Base-by-base conservation (phyloP, 2,329 filamentous ascomycete genomes). In the Hypoxylon sp. region DNA sequence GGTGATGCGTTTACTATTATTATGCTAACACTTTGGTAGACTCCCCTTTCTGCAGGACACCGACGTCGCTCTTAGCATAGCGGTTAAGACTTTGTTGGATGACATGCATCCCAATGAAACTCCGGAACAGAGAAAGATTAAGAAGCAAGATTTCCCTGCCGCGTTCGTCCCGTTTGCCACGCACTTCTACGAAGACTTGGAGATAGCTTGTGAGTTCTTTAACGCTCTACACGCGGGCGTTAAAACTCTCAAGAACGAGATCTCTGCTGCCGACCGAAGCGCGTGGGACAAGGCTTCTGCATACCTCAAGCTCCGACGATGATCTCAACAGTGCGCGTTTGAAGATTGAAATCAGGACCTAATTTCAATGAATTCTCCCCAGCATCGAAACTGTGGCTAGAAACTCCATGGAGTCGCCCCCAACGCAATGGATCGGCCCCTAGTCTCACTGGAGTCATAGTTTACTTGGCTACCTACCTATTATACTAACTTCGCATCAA, bases 1-100 rank as follows among this genome's bases (percentile, higher is more conserved):
- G n/a, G n/a, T 40, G 17, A 30, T 42, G 30, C 19, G 1, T 29
- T n/a, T n/a, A n/a, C n/a, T n/a, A 20, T 41, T 3, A 9, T 17
- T n/a, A 11, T 48, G 59, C 51, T 69, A 60, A 62, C 35, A 31
- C 16, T 17, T 38, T 27, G n/a, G 41, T 46, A 84, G 81, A 44
- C 74, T 91, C 3, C 88, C 88, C 6, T 89, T 91, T 67, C 73
- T 83, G 13, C 75, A 79, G 12, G 85, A 90, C 57, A 85, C 87
- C 7, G 88, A 92, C 64, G 87, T 90, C 36, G 87, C 84, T 8
- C 79, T 94, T 23, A 89, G 87, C 19, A 89, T 94, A 55, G 89
- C 89, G 1, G 84, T 91, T 29, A 90, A 91, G 71, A 90, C 88
- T 6, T 90, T 90, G 66, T 79, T 91, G 15, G 88, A 91, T 60